phyloP scores from a whole-genome alignment of 176 grass and related monocot genomes.

The Pontederia crassipes region DNA sequence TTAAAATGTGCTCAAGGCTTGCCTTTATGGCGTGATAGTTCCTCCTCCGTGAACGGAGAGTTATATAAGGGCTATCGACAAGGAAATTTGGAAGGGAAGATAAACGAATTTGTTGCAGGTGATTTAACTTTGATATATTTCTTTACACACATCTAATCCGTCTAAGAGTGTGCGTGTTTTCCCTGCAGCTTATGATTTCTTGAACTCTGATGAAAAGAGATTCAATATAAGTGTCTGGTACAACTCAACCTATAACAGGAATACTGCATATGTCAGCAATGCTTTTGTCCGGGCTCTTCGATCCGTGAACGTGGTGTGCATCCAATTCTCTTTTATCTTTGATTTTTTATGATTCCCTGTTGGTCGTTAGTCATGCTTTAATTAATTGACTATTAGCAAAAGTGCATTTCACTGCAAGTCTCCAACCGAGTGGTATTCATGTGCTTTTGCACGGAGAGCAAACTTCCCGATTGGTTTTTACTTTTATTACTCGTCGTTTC shows the following conservation, averaged over 20 bases:
- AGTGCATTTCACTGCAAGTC: too few relatives aligned
- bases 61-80: conserved; percentile 72
- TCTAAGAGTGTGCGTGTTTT: conserved; percentile 6
- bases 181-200: conserved; percentile 73
- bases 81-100: conserved; percentile 27
- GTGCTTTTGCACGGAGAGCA: too few relatives aligned
- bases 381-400: too few relatives aligned
- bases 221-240: conserved; percentile 78
- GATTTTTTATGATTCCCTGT: too few relatives aligned
- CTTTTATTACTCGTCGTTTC: too few relatives aligned
- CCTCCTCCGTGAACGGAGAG: conserved; percentile 51
- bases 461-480: too few relatives aligned
- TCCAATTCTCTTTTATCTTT: background rate
- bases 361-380: too few relatives aligned
- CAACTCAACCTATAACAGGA: conserved; percentile 87
- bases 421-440: too few relatives aligned
- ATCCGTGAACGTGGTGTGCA: conserved; percentile 57
- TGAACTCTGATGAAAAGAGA: conserved; percentile 46
- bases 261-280: conserved; percentile 23
- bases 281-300: conserved; percentile 52
- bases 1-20: conserved; percentile 60
- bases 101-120: conserved; percentile 81
- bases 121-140: conserved; percentile 5
- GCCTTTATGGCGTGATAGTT: conserved; percentile 64
- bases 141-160: background rate